phyloP scores from a whole-genome alignment of 176 grass and related monocot species.

The Musa itinerans region DNA sequence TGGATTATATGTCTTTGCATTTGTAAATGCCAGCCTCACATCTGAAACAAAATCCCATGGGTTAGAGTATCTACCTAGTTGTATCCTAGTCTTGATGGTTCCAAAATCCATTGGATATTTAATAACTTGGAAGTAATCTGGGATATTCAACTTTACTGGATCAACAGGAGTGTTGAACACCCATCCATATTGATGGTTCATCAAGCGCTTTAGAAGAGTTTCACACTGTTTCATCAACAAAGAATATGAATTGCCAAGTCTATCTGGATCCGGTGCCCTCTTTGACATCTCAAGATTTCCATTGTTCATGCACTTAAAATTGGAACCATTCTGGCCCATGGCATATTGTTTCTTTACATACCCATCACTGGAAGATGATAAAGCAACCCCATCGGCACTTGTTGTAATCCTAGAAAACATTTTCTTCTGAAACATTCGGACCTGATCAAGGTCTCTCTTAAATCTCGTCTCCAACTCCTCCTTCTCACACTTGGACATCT shows the following conservation, averaged over 20 bases:
- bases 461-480: constrained; percentile 50
- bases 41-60: constrained; percentile 70
- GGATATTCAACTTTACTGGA: constrained; percentile 58
- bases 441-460: constrained; percentile 47
- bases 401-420: constrained; percentile 26
- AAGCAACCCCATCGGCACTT: constrained; percentile 17
- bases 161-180: constrained; percentile 82
- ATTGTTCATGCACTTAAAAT: constrained; percentile 36
- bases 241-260: constrained; percentile 32
- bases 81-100: constrained; percentile 64
- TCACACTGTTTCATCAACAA: constrained; percentile 54
- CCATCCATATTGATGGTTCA: constrained; percentile 36
- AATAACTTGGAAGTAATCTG: constrained; percentile 86
- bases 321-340: constrained; percentile 22
- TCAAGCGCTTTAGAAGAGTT: constrained; percentile 63
- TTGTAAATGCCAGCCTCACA: constrained; percentile 76
- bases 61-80: constrained; percentile 44
- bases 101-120: constrained; percentile 93
- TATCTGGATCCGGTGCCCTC: constrained; percentile 21
- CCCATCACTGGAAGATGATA: constrained; percentile 24
- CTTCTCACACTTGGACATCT: constrained; percentile 37
- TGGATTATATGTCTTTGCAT: constrained; percentile 87
- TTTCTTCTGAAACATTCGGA: constrained; percentile 44
- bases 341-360: constrained; percentile 23
- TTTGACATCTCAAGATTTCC: constrained; percentile 33